Base-by-base conservation (phyloP, 106 monocot genomes). In the Gastrodia elata region DNA sequence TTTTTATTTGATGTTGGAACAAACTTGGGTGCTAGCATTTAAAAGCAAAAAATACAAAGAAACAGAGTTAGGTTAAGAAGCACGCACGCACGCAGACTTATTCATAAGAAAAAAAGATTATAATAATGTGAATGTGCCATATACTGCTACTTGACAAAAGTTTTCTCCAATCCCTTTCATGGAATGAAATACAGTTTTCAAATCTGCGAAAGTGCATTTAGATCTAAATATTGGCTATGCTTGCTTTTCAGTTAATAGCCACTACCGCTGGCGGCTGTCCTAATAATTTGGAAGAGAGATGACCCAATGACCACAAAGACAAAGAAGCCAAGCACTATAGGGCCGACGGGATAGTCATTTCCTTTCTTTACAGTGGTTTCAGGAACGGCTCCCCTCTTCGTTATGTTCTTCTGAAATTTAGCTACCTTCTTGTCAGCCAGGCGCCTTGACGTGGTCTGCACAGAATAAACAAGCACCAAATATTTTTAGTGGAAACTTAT, bases 291-390 rank as follows among this genome's bases (percentile, higher is more conserved):
- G 70, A 87, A 87, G 38, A 87, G 72, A 70, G 87, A 85, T 74
- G 89, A 86, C 71, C 89, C 89, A 55, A 89, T 81, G 65, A 89
- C 89, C 75, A 89, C 89, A 27, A 89, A 89, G 56, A 89, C 68
- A 26, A 89, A 85, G 40, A 89, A 89, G 3, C 89, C 89, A 72
- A 89, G 75, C 57, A 89, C 64, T 38, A 89, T 81, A 38, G 89
- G 85, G 3, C 89, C 89, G 52, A 89, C 83, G 37, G 89, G 89
- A 68, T 86, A 89, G 65, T 89, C 81, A 68, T 64, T 77, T 73
- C 85, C 85, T 74, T 89, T 86, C 83, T 86, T 89, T 36, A 73
- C 68, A 28, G 81, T 77, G 35, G 81, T 85, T 56, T 89, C 89
- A 46, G 83, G 86, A 74, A 86, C 81, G 42, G 79, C 64, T 1